Evolutionary conservation across 208 protist genomes (phyloP).

Genomic region (Sergeia podlipaevii): DNA sequence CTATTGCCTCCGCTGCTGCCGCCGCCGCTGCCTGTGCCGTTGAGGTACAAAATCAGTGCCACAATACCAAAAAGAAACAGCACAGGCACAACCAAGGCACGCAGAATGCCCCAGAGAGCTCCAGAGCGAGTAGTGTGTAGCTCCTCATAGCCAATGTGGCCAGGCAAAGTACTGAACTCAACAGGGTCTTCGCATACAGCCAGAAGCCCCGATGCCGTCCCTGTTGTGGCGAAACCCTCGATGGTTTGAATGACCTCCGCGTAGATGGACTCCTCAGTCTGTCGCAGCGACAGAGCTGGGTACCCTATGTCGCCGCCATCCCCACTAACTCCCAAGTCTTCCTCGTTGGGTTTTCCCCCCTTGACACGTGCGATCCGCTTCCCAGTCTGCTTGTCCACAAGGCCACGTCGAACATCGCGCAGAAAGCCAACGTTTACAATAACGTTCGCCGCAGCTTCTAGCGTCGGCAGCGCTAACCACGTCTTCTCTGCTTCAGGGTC

Average conservation of each 20-base stretch:
- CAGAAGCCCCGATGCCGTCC: constrained; percentile 38
- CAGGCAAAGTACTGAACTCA: constrained; percentile 25
- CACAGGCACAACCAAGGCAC: neutral
- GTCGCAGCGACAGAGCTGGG: constrained; percentile 16
- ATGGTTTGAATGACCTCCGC: constrained; percentile 38
- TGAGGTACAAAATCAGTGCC: too few relatives aligned
- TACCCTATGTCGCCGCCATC: constrained; percentile 13
- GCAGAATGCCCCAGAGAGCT: neutral
- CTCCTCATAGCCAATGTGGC: constrained; percentile 65
- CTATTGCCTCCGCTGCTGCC: too few relatives aligned
- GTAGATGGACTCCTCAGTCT: constrained; percentile 41
- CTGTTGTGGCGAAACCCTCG: constrained; percentile 31
- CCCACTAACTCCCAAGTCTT: neutral
- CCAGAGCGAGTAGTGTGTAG: constrained; percentile 17
- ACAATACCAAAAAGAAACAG: too few relatives aligned
- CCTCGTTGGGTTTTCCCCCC: neutral
- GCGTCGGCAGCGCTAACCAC: constrained; percentile 34
- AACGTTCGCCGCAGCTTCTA: constrained; percentile 37
- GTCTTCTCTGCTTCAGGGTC: constrained; percentile 13
- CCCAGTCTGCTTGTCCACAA: constrained; percentile 18
- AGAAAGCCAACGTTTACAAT: constrained; percentile 58
- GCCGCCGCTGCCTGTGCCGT: too few relatives aligned
- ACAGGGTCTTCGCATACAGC: constrained; percentile 45
- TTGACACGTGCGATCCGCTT: neutral
- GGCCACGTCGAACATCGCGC: constrained; percentile 24